phyloP scores from a whole-genome alignment of 2,329 filamentous ascomycete genomes.

The Penicillium sp. region DNA sequence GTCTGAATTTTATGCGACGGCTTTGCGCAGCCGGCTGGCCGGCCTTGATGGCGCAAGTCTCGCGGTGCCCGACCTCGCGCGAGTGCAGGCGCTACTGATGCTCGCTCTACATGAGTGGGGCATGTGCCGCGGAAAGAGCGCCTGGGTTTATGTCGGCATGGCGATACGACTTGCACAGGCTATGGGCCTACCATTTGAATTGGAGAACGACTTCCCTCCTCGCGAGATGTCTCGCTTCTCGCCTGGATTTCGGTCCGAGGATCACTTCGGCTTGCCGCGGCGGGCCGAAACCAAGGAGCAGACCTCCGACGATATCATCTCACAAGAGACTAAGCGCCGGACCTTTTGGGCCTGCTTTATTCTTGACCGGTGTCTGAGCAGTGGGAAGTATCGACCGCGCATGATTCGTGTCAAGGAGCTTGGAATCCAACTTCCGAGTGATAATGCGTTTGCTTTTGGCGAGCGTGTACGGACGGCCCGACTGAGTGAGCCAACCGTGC shows the following conservation, averaged over 20 bases:
- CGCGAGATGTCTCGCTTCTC: constrained; percentile 40
- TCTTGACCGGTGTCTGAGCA: constrained; percentile 53
- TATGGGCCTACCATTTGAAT: constrained; percentile 44
- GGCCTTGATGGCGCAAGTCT: constrained; percentile 41
- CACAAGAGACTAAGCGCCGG: constrained; percentile 51
- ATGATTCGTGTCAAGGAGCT: constrained; percentile 51
- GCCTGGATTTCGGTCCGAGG: constrained; percentile 34
- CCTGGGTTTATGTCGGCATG: constrained; percentile 50
- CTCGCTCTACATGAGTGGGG: constrained; percentile 56
- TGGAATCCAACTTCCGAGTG: constrained; percentile 53
- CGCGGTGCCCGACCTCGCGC: constrained; percentile 46
- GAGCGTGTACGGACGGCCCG: constrained; percentile 51
- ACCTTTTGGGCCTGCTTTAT: constrained; percentile 58
- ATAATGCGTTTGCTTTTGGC: constrained; percentile 53
- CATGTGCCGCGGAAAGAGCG: constrained; percentile 50
- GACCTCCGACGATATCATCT: constrained; percentile 47
- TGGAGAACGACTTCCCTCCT: constrained; percentile 47
- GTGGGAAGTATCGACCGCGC: constrained; percentile 51
- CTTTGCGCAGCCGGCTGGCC: constrained; percentile 47
- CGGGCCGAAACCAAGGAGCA: constrained; percentile 36
- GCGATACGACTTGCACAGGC: constrained; percentile 45
- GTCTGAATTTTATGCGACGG: constrained; percentile 53
- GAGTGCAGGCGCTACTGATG: constrained; percentile 53
- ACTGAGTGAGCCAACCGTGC: constrained; percentile 43
- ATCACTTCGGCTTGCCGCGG: constrained; percentile 37